Evolutionary conservation across 1,284 basidiomycete species (phyloP).

Genomic region (Macrocystidia cucumis): DNA sequence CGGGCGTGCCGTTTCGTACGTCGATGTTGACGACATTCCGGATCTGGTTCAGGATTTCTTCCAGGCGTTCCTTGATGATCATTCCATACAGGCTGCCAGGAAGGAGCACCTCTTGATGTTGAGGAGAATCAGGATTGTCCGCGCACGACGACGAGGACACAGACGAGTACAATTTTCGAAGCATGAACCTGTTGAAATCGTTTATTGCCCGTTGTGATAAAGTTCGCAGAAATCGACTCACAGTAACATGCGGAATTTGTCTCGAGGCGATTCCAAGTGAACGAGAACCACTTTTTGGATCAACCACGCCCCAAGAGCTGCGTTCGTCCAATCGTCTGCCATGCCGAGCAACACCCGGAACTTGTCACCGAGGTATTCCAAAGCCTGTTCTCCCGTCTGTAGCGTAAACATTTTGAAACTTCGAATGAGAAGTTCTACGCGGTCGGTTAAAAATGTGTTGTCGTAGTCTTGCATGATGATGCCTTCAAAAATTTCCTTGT

Average conservation of each 20-base stretch:
- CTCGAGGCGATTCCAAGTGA: conserved; percentile 83
- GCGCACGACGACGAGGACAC: conserved; percentile 89
- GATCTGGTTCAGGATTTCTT: conserved; percentile 81
- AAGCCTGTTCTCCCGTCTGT: conserved; percentile 87
- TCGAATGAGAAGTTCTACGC: conserved; percentile 95
- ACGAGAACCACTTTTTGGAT: conserved; percentile 87
- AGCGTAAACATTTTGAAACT: conserved; percentile 93
- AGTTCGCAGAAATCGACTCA: conserved; percentile 42
- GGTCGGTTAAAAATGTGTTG: conserved; percentile 97
- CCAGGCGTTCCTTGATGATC: conserved; percentile 97
- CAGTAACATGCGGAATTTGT: conserved; percentile 97
- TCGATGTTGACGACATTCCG: conserved; percentile 72
- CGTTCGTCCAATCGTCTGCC: conserved; percentile 92
- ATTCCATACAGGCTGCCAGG: conserved; percentile 93
- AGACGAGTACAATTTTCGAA: conserved; percentile 91
- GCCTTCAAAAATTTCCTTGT: conserved; percentile 98
- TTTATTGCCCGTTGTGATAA: too few species aligned
- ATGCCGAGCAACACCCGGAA: conserved; percentile 90
- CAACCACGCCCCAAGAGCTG: conserved; percentile 78
- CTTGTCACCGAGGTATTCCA: conserved; percentile 97
- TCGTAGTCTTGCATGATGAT: conserved; percentile 96
- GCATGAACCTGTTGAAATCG: conserved; percentile 80
- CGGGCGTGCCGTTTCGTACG: conserved; percentile 63
- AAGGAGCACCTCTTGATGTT: conserved; percentile 96
- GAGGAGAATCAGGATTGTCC: conserved; percentile 98